Percentiles rank a stretch among this genome's conserved stretches.
phyloP scores from a whole-genome alignment of 331 rosid genomes.

The Malus hybrid region DNA sequence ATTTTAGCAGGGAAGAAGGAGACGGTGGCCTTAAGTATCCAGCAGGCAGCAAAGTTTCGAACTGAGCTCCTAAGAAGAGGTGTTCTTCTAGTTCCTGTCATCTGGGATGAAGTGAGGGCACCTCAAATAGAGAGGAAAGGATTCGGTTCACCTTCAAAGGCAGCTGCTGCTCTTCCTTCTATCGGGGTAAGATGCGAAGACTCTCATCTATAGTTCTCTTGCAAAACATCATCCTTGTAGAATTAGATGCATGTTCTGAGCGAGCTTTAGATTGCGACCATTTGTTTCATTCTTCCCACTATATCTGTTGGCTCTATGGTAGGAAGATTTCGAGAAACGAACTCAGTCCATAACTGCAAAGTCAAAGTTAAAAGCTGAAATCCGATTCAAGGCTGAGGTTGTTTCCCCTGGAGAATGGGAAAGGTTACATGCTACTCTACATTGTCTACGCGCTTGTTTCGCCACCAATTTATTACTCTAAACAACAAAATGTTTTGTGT shows the following conservation, averaged over 20 bases:
- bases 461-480: background rate
- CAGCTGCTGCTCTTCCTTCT: slow-evolving; percentile 72
- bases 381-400: slow-evolving; percentile 83
- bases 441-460: slow-evolving; percentile 4
- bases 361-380: slow-evolving; percentile 89
- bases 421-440: slow-evolving; percentile 43
- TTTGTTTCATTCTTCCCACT: background rate
- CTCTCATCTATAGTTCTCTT: background rate
- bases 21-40: slow-evolving; percentile 57
- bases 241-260: background rate
- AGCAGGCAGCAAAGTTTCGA: slow-evolving; percentile 71
- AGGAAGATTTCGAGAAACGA: slow-evolving; percentile 95
- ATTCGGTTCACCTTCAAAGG: slow-evolving; percentile 54
- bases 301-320: slow-evolving; percentile 19
- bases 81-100: slow-evolving; percentile 73
- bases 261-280: background rate
- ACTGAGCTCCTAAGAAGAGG: slow-evolving; percentile 80
- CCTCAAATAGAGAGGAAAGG: slow-evolving; percentile 77
- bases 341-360: slow-evolving; percentile 71
- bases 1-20: slow-evolving; percentile 89
- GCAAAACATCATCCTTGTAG: background rate
- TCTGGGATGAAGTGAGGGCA: slow-evolving; percentile 69
- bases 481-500: background rate
- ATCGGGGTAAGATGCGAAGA: slow-evolving; percentile 57
- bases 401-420: slow-evolving; percentile 95